A percentile compares a stretch with the other conserved stretches of the same genome.
Conservation (phyloP, 805 yeast species). For the Myxozyma vanderwaltii region DNA sequence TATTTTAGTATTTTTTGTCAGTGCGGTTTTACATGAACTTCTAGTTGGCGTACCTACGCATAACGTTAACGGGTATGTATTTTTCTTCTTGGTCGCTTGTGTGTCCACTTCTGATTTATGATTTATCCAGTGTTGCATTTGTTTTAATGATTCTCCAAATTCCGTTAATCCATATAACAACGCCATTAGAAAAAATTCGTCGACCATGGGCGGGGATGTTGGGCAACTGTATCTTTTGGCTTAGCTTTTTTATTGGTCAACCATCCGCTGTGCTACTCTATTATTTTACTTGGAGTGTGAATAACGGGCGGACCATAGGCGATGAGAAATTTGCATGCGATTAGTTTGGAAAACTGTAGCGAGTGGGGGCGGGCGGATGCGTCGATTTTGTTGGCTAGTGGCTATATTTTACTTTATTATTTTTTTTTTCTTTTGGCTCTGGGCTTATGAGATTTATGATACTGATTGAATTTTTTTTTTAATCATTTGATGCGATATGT, state of each 20-base stretch:
- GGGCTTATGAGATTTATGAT: background rate
- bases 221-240: conserved; percentile 53
- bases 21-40: conserved; percentile 52
- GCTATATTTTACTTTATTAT: too few species aligned
- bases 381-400: too few species aligned
- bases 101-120: too few species aligned
- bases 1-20: conserved; percentile 46
- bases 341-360: too few species aligned
- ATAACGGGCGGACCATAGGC: conserved; percentile 13
- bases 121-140: conserved; percentile 44
- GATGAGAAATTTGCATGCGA: conserved; percentile 5
- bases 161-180: conserved; percentile 47
- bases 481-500: background rate
- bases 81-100: background rate
- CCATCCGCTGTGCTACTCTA: conserved; percentile 50
- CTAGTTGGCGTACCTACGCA: conserved; percentile 53
- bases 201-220: conserved; percentile 46
- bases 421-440: background rate
- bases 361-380: too few species aligned
- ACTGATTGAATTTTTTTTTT: background rate
- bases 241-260: conserved; percentile 50
- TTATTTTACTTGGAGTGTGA: conserved; percentile 49
- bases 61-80: conserved; percentile 46
- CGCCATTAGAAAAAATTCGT: conserved; percentile 47
- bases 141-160: conserved; percentile 49